Evolutionary conservation across 1,139 yeast species (phyloP).

Genomic region (Lodderomyces jiufengensis): DNA sequence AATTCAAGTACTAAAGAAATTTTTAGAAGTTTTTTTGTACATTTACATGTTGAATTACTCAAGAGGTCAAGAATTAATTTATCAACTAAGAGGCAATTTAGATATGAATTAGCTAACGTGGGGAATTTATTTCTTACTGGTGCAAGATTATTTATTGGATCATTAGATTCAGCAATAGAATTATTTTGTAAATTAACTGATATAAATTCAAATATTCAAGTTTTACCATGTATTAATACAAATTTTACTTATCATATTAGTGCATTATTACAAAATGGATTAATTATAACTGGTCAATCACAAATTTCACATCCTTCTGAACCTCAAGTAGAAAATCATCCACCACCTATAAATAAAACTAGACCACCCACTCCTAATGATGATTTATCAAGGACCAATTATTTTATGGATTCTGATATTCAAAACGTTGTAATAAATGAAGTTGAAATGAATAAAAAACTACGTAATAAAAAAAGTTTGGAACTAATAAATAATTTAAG

Average conservation of each 20-base stretch:
- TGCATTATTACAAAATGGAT: conserved; percentile 68
- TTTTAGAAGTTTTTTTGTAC: conserved; percentile 71
- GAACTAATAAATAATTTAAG: background rate
- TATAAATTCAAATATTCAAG: conserved; percentile 52
- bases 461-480: background rate
- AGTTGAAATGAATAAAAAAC: conserved; percentile 9
- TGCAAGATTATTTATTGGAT: conserved; percentile 75
- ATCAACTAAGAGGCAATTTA: conserved; percentile 51
- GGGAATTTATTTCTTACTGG: conserved; percentile 87
- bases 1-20: conserved; percentile 68
- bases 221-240: conserved; percentile 80
- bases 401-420: conserved; percentile 9
- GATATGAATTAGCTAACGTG: conserved; percentile 74
- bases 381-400: conserved; percentile 13
- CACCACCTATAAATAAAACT: conserved; percentile 37
- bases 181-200: conserved; percentile 65
- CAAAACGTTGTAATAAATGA: conserved; percentile 15
- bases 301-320: conserved; percentile 84
- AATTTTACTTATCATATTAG: conserved; percentile 85
- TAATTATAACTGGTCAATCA: conserved; percentile 85
- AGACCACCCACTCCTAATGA: conserved; percentile 37
- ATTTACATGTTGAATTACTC: conserved; percentile 72
- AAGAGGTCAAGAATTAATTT: conserved; percentile 56
- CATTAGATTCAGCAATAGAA: conserved; percentile 81
- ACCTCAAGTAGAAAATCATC: conserved; percentile 19